Base-by-base conservation (phyloP, 495 filamentous ascomycete species). In the Penicillium herquei region DNA sequence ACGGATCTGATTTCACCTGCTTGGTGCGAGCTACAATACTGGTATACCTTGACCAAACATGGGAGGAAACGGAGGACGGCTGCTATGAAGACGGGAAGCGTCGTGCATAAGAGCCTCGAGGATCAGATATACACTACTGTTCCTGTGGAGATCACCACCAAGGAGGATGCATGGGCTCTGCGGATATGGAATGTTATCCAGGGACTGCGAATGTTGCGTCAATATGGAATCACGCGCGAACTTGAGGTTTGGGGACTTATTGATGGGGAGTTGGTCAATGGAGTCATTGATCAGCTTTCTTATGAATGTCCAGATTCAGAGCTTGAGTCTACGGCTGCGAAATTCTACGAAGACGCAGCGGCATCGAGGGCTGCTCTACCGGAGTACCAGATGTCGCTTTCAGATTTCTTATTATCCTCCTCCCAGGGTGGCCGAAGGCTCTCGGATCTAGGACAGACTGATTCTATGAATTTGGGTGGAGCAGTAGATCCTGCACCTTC, bases 21-120 rank as follows among this genome's bases (percentile, higher is more conserved):
- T 8, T 98, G 94, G 94, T 98, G 94, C 68, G 95, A 98, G 69
- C 71, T 97, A 42, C 94, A 98, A 67, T 93, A 96, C 61, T 89
- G 84, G 79, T 98, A 91, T 74, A 86, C 83, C 0, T 79, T 98
- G 32, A 88, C 84, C 3, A 84, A 82, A 41, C 81, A 87, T 63
- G 95, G 95, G 14, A 81, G 78, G 61, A 92, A 87, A 70, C 84
- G 76, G 49, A 69, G 75, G 2, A 98, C 95, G 0, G 67, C 81
- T 9, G 90, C 89, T 1, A 98, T 98, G 94, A 87, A 85, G 63
- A 75, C 76, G 47, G 94, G 94, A 3, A 86, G 84, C 26, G 75
- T 69, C 4, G 81, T 98, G 10, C 94, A 98, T 59, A 84, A 92
- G 66, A 81, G 75, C 5, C 79, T 98, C 0, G 95, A 98, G 69